Percentiles rank a stretch among this genome's conserved stretches.
Evolutionary conservation across 2,329 filamentous ascomycete genomes (phyloP).

Genomic region (Aspergillus fructus): DNA sequence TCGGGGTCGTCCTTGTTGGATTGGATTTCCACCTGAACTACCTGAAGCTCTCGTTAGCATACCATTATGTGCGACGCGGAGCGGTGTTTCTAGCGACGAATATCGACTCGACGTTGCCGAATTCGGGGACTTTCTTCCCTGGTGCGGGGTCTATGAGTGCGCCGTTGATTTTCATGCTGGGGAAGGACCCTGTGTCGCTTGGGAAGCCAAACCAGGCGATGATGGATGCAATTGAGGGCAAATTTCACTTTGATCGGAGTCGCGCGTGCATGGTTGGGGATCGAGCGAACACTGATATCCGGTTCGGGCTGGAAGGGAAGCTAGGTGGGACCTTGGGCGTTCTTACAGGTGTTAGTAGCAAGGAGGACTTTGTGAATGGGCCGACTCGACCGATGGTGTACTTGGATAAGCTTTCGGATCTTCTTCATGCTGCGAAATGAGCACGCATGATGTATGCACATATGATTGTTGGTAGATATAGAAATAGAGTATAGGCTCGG

Average conservation of each 20-base stretch:
- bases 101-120: slow-evolving; percentile 84
- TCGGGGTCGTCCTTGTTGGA: slow-evolving; percentile 84
- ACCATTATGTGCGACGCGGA: slow-evolving; percentile 78
- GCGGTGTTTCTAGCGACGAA: slow-evolving; percentile 93
- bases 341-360: slow-evolving; percentile 79
- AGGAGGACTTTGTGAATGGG: slow-evolving; percentile 78
- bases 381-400: slow-evolving; percentile 76
- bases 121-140: slow-evolving; percentile 79
- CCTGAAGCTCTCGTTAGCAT: slow-evolving; percentile 79
- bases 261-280: slow-evolving; percentile 96
- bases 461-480: neutral
- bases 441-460: neutral
- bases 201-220: slow-evolving; percentile 98
- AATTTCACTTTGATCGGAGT: slow-evolving; percentile 81
- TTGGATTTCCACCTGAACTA: slow-evolving; percentile 96
- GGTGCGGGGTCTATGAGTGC: slow-evolving; percentile 82
- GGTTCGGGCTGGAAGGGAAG: slow-evolving; percentile 87
- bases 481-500: neutral
- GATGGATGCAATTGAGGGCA: slow-evolving; percentile 98
- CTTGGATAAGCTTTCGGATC: slow-evolving; percentile 78
- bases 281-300: slow-evolving; percentile 90
- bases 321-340: slow-evolving; percentile 90
- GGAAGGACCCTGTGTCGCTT: slow-evolving; percentile 69
- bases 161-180: slow-evolving; percentile 71
- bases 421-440: slow-evolving; percentile 46